These are phyloP conservation scores for Apophysomyces sp. DNA, from an alignment of 371 early-diverging fungal genomes.

Conservation along the genomic window DNA sequence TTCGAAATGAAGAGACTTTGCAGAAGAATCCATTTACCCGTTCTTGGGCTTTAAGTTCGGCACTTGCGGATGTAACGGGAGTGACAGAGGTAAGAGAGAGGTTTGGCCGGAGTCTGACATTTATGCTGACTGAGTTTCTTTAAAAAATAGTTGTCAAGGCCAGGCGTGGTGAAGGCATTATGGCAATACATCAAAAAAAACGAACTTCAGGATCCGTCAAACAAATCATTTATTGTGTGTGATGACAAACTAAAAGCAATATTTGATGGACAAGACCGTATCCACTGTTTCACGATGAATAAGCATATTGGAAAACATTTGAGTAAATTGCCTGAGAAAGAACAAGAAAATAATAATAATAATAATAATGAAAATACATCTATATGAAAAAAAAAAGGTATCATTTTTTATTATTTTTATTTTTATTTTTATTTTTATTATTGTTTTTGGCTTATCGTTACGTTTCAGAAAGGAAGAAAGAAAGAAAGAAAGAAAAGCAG, in stretches of 20 bases:
- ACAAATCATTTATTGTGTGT: slow-evolving; percentile 35
- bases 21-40: slow-evolving; percentile 22
- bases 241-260: slow-evolving; percentile 34
- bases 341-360: background rate
- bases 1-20: background rate
- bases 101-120: background rate
- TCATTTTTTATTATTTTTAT: too few species aligned
- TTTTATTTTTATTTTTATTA: too few species aligned
- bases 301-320: slow-evolving; percentile 40
- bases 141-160: slow-evolving; percentile 27
- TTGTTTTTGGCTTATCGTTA: too few species aligned
- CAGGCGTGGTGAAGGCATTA: slow-evolving; percentile 42
- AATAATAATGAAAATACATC: too few species aligned
- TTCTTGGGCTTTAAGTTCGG: slow-evolving; percentile 27
- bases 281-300: slow-evolving; percentile 45
- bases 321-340: background rate
- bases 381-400: too few species aligned
- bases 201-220: slow-evolving; percentile 44
- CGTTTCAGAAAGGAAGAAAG: too few species aligned
- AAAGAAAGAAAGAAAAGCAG: too few species aligned
- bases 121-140: background rate
- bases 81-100: slow-evolving; percentile 21
- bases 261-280: slow-evolving; percentile 27
- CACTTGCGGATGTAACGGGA: slow-evolving; percentile 26
- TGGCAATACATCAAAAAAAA: slow-evolving; percentile 52